A percentile compares a stretch with the other conserved stretches of the same genome.
Conservation (phyloP, 768 basidiomycete species). For the Leccinum longicurvipes region DNA sequence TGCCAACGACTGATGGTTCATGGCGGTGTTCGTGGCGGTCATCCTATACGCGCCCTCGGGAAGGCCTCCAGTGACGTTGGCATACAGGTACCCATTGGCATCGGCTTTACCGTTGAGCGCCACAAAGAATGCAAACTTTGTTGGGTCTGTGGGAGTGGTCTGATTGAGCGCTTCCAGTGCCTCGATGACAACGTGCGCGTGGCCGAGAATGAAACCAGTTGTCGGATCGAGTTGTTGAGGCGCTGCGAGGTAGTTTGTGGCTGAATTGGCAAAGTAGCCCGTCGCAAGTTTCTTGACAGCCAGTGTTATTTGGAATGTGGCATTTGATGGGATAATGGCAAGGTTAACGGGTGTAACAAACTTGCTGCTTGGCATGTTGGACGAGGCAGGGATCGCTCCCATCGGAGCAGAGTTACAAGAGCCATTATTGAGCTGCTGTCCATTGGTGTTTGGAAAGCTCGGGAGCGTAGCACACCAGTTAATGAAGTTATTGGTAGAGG, state of each 20-base stretch:
- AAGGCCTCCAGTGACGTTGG: constrained; percentile 51
- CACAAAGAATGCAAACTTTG: constrained; percentile 57
- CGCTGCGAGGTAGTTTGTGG: constrained; percentile 50
- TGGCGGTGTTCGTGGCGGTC: constrained; percentile 40
- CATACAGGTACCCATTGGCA: constrained; percentile 42
- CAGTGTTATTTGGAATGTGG: constrained; percentile 52
- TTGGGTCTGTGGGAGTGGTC: constrained; percentile 48
- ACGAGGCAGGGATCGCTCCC: constrained; percentile 51
- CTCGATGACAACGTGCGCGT: constrained; percentile 63
- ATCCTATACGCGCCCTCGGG: constrained; percentile 50
- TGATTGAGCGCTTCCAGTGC: constrained; percentile 44
- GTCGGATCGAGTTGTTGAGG: constrained; percentile 48
- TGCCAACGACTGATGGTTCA: constrained; percentile 43
- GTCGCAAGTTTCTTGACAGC: constrained; percentile 43
- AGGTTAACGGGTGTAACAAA: constrained; percentile 48
- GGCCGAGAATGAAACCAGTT: constrained; percentile 54
- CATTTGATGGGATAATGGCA: constrained; percentile 40
- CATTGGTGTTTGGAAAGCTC: constrained; percentile 56
- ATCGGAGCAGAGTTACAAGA: constrained; percentile 63
- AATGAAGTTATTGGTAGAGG: constrained; percentile 73
- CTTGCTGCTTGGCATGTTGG: constrained; percentile 53
- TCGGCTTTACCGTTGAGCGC: constrained; percentile 45
- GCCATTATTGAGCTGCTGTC: constrained; percentile 47
- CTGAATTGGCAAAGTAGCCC: constrained; percentile 58
- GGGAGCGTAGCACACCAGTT: constrained; percentile 55